A percentile compares a stretch with the other conserved stretches of the same genome.
Conservation (phyloP, 2,329 filamentous ascomycete genomes). For the Cladobotryum mycophilum region DNA sequence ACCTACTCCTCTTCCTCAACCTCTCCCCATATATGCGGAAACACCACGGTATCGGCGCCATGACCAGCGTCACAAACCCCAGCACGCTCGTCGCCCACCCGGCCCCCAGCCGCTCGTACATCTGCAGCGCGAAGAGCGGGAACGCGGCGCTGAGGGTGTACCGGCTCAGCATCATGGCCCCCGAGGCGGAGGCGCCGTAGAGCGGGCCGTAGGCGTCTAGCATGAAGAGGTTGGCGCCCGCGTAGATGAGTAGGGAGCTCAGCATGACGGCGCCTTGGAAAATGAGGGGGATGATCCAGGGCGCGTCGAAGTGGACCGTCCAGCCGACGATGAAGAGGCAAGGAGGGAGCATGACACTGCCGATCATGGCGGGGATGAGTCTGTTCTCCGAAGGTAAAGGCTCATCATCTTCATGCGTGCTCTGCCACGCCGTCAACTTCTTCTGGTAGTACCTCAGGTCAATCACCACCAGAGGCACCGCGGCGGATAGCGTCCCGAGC, state of each 20-base stretch:
- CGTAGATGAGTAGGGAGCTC: conserved; percentile 22
- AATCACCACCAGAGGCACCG: conserved; percentile 31
- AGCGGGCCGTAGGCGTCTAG: conserved; percentile 23
- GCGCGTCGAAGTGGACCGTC: conserved; percentile 36
- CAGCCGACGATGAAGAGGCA: conserved; percentile 65
- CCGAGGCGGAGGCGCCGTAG: conserved; percentile 22
- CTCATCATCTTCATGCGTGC: conserved; percentile 37
- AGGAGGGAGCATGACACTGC: conserved; percentile 54
- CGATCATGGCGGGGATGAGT: conserved; percentile 55
- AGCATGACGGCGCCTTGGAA: conserved; percentile 22
- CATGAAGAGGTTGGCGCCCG: conserved; percentile 23
- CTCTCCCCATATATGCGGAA: conserved; percentile 20
- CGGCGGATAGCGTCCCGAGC: conserved; percentile 56
- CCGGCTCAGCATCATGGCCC: conserved; percentile 20
- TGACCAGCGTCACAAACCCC: conserved; percentile 31
- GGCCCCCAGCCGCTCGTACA: conserved; percentile 34
- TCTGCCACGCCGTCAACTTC: conserved; percentile 41
- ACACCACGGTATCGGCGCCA: conserved; percentile 31
- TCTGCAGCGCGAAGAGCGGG: conserved; percentile 33
- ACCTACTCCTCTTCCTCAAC: conserved; percentile 19
- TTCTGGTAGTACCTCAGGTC: conserved; percentile 52
- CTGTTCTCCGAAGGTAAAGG: conserved; percentile 59
- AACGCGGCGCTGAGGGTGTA: conserved; percentile 57
- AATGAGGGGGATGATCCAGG: conserved; percentile 21
- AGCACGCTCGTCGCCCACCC: conserved; percentile 40